Evolutionary conservation across 2,329 filamentous ascomycete genomes (phyloP), one percentile per base, ranked within the genome.

Genomic region (Thelonectria discophora): DNA sequence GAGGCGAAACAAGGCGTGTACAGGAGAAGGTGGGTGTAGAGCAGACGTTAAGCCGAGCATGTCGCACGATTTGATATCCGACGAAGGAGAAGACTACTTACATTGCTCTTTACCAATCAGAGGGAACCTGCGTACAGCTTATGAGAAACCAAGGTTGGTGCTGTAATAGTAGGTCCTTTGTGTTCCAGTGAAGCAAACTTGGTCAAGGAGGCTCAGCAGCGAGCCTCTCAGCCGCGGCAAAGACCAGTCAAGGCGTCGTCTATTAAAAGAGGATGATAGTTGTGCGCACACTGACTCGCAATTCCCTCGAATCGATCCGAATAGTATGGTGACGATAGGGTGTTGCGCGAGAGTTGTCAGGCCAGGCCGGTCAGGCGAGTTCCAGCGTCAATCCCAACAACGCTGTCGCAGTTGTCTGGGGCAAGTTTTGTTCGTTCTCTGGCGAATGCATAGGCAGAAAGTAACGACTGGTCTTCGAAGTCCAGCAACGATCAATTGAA

Each of bases 381-480:
- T 27, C 32, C 20, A 45, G 11, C 47, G 17, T 32, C 20, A 51
- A 43, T 43, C 37, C 53, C 48, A 40, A 43, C 15, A 40, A n/a
- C 21, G 37, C 27, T 39, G 52, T 46, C 32, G 58, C 48, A 45
- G 43, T 6, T 56, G 48, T 49, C 27, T 53, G 37, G 18, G 42
- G 39, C 48, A 47, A 56, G 56, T 48, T 57, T 48, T 40, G 53
- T 52, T 18, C 37, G 17, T 32, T 15, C 18, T 53, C 53, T 48
- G 48, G 27, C 52, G 53, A 37, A 56, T 42, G 48, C 58, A 61
- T 61, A 61, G 53, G 55, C 43, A 43, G 48, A 17, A 47, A 49
- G 6, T 27, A 39, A 20, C n/a, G 43, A 7, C 24, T 13, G 18
- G 50, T 18, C 34, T 12, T 53, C 24, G 13, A 49, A 40, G 47